These are phyloP conservation scores for Fagus crenata DNA, from an alignment of 306 rosid genomes.

Conservation along the genomic window DNA sequence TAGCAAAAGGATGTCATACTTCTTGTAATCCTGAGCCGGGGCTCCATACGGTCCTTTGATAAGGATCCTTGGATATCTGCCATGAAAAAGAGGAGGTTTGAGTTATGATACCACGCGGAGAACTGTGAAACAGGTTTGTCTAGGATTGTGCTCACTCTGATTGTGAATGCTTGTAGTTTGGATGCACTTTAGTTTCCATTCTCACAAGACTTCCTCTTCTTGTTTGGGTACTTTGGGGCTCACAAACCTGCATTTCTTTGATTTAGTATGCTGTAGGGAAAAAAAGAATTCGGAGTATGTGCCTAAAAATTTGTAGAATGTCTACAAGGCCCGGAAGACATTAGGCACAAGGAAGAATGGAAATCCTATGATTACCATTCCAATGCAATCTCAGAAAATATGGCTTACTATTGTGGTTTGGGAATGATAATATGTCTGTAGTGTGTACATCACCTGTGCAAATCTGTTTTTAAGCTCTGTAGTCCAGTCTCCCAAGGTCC, in stretches of 20 bases:
- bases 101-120: not conserved
- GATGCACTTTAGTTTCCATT: slow-evolving; percentile 57
- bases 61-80: slow-evolving; percentile 67
- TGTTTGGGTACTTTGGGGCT: slow-evolving; percentile 40
- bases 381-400: not conserved
- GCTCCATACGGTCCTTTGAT: slow-evolving; percentile 96
- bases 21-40: slow-evolving; percentile 77
- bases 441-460: slow-evolving; percentile 42
- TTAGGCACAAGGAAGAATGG: not conserved
- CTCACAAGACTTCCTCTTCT: slow-evolving; percentile 59
- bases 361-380: slow-evolving; percentile 5
- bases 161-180: slow-evolving; percentile 25
- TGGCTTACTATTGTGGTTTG: not conserved
- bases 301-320: too few species aligned
- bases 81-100: slow-evolving; percentile 11
- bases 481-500: slow-evolving; percentile 91
- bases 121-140: slow-evolving; percentile 2
- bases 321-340: not conserved
- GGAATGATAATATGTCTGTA: not conserved
- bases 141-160: slow-evolving; percentile 44
- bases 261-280: slow-evolving; percentile 10
- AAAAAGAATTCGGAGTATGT: not conserved
- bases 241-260: slow-evolving; percentile 61
- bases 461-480: slow-evolving; percentile 64
- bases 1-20: slow-evolving; percentile 80